Percentiles rank a stretch among this genome's conserved stretches.
phyloP scores from a whole-genome alignment of 1,284 basidiomycete genomes.

The Heterobasidion annosum region DNA sequence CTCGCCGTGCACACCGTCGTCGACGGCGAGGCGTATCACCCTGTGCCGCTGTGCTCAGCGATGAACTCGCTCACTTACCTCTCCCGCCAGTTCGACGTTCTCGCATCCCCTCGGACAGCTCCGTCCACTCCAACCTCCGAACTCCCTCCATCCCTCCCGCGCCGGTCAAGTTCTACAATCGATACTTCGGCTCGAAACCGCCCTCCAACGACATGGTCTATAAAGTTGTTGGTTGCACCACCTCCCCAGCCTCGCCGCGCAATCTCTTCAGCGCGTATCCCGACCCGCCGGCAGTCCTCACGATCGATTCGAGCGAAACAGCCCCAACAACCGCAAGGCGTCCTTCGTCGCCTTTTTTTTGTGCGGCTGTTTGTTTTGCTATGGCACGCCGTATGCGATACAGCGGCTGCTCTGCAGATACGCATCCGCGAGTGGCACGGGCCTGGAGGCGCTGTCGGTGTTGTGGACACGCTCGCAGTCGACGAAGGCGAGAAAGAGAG shows the following conservation, averaged over 20 bases:
- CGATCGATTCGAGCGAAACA: slow-evolving; percentile 13
- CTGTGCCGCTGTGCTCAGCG: slow-evolving; percentile 1
- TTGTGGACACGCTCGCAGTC: not conserved
- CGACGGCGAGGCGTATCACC: slow-evolving; percentile 2
- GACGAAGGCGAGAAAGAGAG: not conserved
- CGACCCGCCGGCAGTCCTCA: not conserved
- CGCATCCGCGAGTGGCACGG: slow-evolving; percentile 21
- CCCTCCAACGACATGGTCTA: slow-evolving; percentile 8
- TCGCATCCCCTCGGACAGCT: slow-evolving; percentile 34
- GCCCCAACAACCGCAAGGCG: slow-evolving; percentile 13
- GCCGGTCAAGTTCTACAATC: not conserved
- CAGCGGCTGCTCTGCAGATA: slow-evolving; percentile 12
- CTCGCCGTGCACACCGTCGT: slow-evolving; percentile 3
- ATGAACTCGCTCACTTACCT: slow-evolving; percentile 70
- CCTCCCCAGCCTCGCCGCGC: slow-evolving; percentile 9
- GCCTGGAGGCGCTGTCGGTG: not conserved
- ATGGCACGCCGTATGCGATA: slow-evolving; percentile 42
- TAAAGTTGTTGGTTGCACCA: slow-evolving; percentile 13
- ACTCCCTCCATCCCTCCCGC: not conserved
- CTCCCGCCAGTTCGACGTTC: slow-evolving; percentile 60
- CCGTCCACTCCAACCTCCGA: slow-evolving; percentile 11
- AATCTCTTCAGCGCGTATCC: slow-evolving; percentile 6
- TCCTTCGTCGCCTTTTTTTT: slow-evolving; percentile 40
- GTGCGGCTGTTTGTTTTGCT: slow-evolving; percentile 40
- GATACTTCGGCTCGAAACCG: not conserved